Evolutionary conservation across 2,329 filamentous ascomycete genomes (phyloP), one percentile per base, ranked within the genome.

Genomic region (Fusarium metavorans): DNA sequence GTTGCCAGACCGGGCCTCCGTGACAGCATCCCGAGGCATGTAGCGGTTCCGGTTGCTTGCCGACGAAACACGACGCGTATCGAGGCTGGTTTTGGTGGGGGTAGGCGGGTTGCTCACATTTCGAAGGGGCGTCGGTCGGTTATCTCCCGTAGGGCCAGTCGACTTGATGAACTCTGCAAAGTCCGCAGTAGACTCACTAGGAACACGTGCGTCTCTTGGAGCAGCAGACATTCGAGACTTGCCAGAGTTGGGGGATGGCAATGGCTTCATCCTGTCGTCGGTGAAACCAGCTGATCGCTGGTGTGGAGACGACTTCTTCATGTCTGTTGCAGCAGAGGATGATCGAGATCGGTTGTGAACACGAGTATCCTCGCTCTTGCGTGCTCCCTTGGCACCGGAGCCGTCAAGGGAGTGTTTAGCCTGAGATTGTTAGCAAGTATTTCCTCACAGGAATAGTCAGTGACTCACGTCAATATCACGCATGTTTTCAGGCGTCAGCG

Each of bases 131-230:
- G 80, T 69, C 23, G 81, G 77, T 16, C 80, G 79, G 58, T 81
- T 83, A 50, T 86, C 86, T 41, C 84, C 85, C n/a, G 87, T 80
- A 18, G 96, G 93, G 2, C 94, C 95, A 34, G 95, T 97, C 1
- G 93, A 94, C 69, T 94, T 92, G 78, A 97, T 94, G 81, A 98
- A 98, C 68, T 97, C 93, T 25, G 95, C 94, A 84, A 98, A 94
- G 78, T 98, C 95, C 54, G 91, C 88, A 10, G 93, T 90, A 0
- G 94, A 94, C 71, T 95, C 93, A 6, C 88, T 87, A 11, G 91
- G 88, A 10, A 93, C 86, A 71, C 93, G 89, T 2, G 95, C 92
- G 75, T 98, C 95, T 72, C 95, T 90, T 27, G 95, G 91, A 11
- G 81, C 69, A 27, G 76, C 78, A 37, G 77, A 76, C 58, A 70